Evolutionary conservation across 352 stramenopile genomes (phyloP).

Genomic region (Phytophthora constricta): DNA sequence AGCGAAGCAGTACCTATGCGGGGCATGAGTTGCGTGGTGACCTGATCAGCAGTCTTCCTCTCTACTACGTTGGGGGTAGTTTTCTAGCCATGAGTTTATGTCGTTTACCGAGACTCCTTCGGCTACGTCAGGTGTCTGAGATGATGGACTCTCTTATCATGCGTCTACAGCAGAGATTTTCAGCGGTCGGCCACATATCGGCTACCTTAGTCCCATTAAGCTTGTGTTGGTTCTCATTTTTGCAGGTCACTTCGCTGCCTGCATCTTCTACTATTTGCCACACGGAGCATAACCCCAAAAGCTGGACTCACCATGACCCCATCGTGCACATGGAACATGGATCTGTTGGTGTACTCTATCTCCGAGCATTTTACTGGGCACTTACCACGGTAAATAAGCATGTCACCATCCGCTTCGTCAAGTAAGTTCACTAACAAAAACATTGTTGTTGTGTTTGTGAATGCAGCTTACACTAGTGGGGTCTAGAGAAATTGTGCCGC

Average conservation of each 20-base stretch:
- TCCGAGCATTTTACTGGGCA: slow-evolving; percentile 81
- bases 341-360: slow-evolving; percentile 57
- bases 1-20: slow-evolving; percentile 53
- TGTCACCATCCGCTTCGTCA: no score
- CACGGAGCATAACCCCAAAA: slow-evolving; percentile 63
- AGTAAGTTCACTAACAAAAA: no score
- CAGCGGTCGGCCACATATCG: slow-evolving; percentile 59
- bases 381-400: slow-evolving; percentile 78
- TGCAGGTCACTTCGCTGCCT: slow-evolving; percentile 66
- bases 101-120: slow-evolving; percentile 63
- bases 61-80: slow-evolving; percentile 71
- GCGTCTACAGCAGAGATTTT: slow-evolving; percentile 70
- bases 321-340: slow-evolving; percentile 71
- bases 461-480: slow-evolving; percentile 75
- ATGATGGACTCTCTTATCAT: slow-evolving; percentile 72
- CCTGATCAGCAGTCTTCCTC: slow-evolving; percentile 50
- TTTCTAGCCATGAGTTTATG: slow-evolving; percentile 66
- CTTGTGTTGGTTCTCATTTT: slow-evolving; percentile 69
- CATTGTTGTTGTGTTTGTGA: no score
- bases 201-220: slow-evolving; percentile 73
- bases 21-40: slow-evolving; percentile 49
- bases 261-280: slow-evolving; percentile 78
- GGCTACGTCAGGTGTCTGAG: slow-evolving; percentile 42
- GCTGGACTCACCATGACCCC: slow-evolving; percentile 76
- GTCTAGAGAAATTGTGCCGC: slow-evolving; percentile 71